A percentile compares a stretch with the other conserved stretches of the same genome.
phyloP scores from a whole-genome alignment of 345 rosid species.

The Eucalyptus marginata region DNA sequence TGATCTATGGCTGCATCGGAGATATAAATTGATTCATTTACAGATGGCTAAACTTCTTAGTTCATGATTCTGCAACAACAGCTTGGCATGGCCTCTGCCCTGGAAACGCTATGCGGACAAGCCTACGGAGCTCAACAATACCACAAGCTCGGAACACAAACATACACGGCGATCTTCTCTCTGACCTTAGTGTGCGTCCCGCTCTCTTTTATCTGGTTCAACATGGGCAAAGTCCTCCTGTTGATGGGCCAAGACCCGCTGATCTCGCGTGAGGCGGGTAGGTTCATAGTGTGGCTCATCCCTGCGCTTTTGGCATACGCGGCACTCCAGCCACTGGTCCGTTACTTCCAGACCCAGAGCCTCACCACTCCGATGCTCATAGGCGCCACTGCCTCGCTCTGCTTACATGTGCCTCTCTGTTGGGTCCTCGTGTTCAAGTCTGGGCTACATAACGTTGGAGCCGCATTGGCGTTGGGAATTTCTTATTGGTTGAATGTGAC shows the following conservation, averaged over 20 bases:
- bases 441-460: slow-evolving; percentile 16
- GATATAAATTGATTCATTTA: background rate
- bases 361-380: slow-evolving; percentile 25
- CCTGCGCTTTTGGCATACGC: slow-evolving; percentile 33
- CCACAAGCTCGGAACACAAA: slow-evolving; percentile 16
- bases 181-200: slow-evolving; percentile 17
- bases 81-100: slow-evolving; percentile 5
- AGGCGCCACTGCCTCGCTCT: slow-evolving; percentile 10
- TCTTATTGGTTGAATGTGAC: slow-evolving; percentile 29
- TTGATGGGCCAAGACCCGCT: slow-evolving; percentile 29
- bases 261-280: slow-evolving; percentile 25
- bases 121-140: slow-evolving; percentile 54
- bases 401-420: slow-evolving; percentile 22
- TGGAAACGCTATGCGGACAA: slow-evolving; percentile 66
- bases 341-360: slow-evolving; percentile 31
- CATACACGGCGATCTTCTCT: slow-evolving; percentile 26
- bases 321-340: slow-evolving; percentile 19
- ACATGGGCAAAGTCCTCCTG: slow-evolving; percentile 22
- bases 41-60: background rate
- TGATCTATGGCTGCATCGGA: background rate
- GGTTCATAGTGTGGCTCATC: slow-evolving; percentile 17
- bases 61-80: background rate
- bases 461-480: slow-evolving; percentile 17
- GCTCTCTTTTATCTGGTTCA: slow-evolving; percentile 23
- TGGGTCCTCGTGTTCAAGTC: slow-evolving; percentile 28